phyloP scores from a whole-genome alignment of 2,329 filamentous ascomycete species.

The Cytospora piceae region DNA sequence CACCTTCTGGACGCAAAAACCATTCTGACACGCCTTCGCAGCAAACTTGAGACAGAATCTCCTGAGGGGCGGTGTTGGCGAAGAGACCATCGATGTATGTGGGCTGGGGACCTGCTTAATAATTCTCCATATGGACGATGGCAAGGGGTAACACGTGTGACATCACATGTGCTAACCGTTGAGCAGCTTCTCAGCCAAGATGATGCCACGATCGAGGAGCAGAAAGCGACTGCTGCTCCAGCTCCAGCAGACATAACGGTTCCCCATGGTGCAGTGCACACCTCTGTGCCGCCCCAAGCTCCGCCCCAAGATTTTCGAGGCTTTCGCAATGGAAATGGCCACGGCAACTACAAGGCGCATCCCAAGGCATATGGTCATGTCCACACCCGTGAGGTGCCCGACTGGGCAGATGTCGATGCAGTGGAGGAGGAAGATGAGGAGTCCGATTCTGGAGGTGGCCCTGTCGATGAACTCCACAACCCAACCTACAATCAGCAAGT shows the following conservation, averaged over 20 bases:
- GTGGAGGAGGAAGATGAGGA: slow-evolving; percentile 11
- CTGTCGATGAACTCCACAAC: slow-evolving; percentile 28
- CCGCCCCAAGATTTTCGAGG: neutral
- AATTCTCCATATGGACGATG: neutral
- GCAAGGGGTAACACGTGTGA: neutral
- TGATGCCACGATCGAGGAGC: slow-evolving; percentile 35
- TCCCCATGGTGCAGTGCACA: slow-evolving; percentile 3
- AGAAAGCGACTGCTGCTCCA: neutral
- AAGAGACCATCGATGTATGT: slow-evolving; percentile 52
- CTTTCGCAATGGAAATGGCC: neutral
- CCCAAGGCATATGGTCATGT: slow-evolving; percentile 15
- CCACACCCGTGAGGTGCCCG: slow-evolving; percentile 21
- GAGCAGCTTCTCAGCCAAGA: slow-evolving; percentile 38
- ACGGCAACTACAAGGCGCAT: slow-evolving; percentile 23
- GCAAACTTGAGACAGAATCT: slow-evolving; percentile 55
- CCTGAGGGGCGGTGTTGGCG: slow-evolving; percentile 51
- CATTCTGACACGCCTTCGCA: slow-evolving; percentile 34
- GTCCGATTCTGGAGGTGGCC: slow-evolving; percentile 20
- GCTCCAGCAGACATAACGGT: slow-evolving; percentile 7
- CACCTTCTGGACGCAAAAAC: slow-evolving; percentile 24
- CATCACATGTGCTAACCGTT: neutral
- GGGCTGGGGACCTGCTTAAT: neutral
- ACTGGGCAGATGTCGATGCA: slow-evolving; percentile 31
- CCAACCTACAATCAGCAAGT: slow-evolving; percentile 17
- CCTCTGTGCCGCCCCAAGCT: neutral